A percentile compares a stretch with the other conserved stretches of the same genome.
phyloP scores from a whole-genome alignment of 2,329 filamentous ascomycete genomes.

The Blastomyces percursus region DNA sequence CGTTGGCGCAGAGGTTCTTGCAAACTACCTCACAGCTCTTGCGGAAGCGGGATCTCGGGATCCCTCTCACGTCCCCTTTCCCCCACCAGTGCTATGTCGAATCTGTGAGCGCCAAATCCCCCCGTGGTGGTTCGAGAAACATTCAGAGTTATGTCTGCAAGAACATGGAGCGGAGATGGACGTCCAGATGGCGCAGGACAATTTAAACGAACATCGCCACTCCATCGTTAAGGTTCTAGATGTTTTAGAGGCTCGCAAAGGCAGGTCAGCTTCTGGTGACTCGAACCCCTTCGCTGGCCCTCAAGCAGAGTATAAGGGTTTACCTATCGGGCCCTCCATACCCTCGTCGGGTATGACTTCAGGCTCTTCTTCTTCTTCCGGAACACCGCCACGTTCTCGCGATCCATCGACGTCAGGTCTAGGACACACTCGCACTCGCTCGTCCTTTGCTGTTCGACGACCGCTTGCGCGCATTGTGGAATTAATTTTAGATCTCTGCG shows the following conservation, averaged over 20 bases:
- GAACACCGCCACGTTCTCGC: conserved; percentile 53
- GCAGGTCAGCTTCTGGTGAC: conserved; percentile 38
- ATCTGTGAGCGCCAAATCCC: conserved; percentile 97
- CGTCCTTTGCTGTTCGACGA: conserved; percentile 78
- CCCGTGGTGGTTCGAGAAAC: conserved; percentile 99
- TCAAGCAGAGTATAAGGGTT: conserved; percentile 73
- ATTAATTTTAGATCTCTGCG: conserved; percentile 84
- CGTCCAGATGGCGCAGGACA: conserved; percentile 90
- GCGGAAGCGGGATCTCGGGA: conserved; percentile 72
- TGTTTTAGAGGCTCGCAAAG: conserved; percentile 59
- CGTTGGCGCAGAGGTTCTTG: conserved; percentile 86
- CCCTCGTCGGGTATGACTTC: conserved; percentile 63
- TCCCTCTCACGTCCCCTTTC: conserved; percentile 64
- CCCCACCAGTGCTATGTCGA: conserved; percentile 77
- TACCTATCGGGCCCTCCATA: conserved; percentile 68
- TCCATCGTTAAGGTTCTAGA: conserved; percentile 92
- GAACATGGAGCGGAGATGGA: conserved; percentile 97
- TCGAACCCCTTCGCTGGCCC: conserved; percentile 41
- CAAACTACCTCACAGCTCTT: conserved; percentile 80
- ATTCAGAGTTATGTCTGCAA: conserved; percentile 89
- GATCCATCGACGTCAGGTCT: conserved; percentile 56
- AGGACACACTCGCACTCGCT: conserved; percentile 64
- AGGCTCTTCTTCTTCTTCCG: conserved; percentile 58
- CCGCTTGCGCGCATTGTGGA: conserved; percentile 91
- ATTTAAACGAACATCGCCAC: conserved; percentile 81